Conservation (phyloP, 495 filamentous ascomycete species). For the Rostrohypoxylon terebratum region DNA sequence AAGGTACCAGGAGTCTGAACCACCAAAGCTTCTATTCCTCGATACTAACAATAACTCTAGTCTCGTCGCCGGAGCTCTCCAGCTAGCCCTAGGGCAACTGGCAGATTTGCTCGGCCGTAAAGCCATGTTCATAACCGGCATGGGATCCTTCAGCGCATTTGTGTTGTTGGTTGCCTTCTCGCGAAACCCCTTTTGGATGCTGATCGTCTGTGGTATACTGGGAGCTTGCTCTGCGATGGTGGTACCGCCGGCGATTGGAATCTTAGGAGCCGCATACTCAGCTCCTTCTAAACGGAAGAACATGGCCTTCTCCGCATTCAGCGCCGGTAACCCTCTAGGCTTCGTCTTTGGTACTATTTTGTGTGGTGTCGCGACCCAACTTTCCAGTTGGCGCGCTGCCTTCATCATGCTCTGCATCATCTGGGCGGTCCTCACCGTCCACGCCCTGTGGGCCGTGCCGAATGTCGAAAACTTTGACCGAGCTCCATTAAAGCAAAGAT, state of each 20-base stretch:
- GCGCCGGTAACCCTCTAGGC: slow-evolving; percentile 76
- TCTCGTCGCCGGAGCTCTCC: slow-evolving; percentile 72
- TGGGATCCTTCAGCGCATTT: slow-evolving; percentile 69
- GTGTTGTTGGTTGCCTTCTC: slow-evolving; percentile 70
- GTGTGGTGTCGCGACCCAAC: slow-evolving; percentile 69
- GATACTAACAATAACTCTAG: slow-evolving; percentile 48
- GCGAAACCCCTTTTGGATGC: slow-evolving; percentile 70
- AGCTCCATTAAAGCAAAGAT: slow-evolving; percentile 57
- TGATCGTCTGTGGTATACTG: slow-evolving; percentile 72
- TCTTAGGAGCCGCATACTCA: slow-evolving; percentile 72
- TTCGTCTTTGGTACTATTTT: slow-evolving; percentile 76
- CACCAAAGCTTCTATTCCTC: neutral
- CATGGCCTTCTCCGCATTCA: slow-evolving; percentile 76
- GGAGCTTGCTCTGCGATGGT: slow-evolving; percentile 72
- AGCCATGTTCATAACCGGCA: slow-evolving; percentile 69
- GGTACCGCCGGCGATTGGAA: slow-evolving; percentile 75
- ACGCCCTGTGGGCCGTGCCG: slow-evolving; percentile 73
- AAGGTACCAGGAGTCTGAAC: slow-evolving; percentile 57
- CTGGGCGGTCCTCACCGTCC: slow-evolving; percentile 67
- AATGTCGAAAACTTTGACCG: slow-evolving; percentile 63
- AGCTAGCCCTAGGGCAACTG: slow-evolving; percentile 74
- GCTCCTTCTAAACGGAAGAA: slow-evolving; percentile 75
- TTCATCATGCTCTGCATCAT: slow-evolving; percentile 73
- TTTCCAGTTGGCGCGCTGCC: slow-evolving; percentile 72
- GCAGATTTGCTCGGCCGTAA: slow-evolving; percentile 76